phyloP scores from a whole-genome alignment of 139 green algal species.

The Auxenochlorella pyrenoidosa region DNA sequence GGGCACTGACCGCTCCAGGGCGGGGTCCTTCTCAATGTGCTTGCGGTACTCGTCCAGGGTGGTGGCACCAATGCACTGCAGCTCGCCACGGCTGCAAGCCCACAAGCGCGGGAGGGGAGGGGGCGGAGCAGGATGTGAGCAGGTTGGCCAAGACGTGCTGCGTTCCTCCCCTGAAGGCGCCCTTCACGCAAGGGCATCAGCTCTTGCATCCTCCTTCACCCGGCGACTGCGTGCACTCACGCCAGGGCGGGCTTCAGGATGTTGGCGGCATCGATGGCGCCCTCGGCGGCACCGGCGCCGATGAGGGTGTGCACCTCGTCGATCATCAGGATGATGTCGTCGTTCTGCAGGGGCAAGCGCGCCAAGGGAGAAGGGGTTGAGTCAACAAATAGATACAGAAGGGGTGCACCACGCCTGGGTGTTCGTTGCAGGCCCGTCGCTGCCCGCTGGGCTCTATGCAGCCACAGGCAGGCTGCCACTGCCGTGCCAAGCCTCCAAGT shows the following conservation, averaged over 20 bases:
- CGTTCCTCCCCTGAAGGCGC: too few relatives aligned
- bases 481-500: too few relatives aligned
- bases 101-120: too few relatives aligned
- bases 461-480: too few relatives aligned
- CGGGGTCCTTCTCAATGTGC: constrained; percentile 99
- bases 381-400: too few relatives aligned
- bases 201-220: too few relatives aligned
- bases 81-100: constrained; percentile 84
- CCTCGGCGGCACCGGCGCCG: constrained; percentile 96
- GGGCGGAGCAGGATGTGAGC: too few relatives aligned
- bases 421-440: too few relatives aligned
- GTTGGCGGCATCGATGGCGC: constrained; percentile 99
- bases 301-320: constrained; percentile 96
- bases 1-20: constrained; percentile 84
- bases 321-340: constrained; percentile 97
- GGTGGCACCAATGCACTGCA: constrained; percentile 99
- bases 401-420: too few relatives aligned
- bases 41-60: constrained; percentile 99
- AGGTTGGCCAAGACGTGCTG: too few relatives aligned
- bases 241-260: constrained; percentile 99
- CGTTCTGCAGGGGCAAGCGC: constrained; percentile 68
- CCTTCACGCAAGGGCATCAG: too few relatives aligned
- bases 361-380: background rate
- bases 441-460: background rate
- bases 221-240: too few relatives aligned